phyloP scores from a whole-genome alignment of 352 stramenopile genomes.

The Globisporangium polare region DNA sequence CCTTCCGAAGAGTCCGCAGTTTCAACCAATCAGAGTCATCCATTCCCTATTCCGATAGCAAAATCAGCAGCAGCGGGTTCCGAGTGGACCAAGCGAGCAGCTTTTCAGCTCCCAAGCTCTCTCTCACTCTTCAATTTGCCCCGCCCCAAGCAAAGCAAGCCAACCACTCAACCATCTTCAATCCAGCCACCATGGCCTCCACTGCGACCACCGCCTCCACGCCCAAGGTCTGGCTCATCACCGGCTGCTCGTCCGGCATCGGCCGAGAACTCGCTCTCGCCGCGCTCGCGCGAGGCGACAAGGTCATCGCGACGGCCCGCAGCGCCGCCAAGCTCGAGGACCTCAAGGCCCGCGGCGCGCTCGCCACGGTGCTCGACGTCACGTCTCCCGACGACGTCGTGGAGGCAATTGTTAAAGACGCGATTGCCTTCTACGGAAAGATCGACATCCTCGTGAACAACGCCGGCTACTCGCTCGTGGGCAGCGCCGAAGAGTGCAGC shows the following conservation, averaged over 20 bases:
- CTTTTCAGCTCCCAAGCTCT: background rate
- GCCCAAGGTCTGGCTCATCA: constrained; percentile 15
- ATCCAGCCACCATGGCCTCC: background rate
- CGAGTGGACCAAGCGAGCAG: too few relatives aligned
- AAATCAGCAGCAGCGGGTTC: too few relatives aligned
- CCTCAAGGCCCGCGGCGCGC: constrained; percentile 22
- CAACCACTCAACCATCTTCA: background rate
- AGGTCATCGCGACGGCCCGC: constrained; percentile 34
- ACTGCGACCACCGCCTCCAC: background rate
- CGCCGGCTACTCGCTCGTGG: constrained; percentile 36
- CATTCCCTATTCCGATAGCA: too few relatives aligned
- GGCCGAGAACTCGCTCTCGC: constrained; percentile 20
- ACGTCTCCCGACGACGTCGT: constrained; percentile 23
- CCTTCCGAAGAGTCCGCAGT: background rate
- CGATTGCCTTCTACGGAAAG: constrained; percentile 22
- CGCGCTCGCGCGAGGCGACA: constrained; percentile 25
- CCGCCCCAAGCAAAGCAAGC: too few relatives aligned
- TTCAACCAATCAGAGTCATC: background rate
- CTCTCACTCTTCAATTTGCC: background rate
- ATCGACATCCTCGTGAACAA: constrained; percentile 61
- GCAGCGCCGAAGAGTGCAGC: constrained; percentile 37
- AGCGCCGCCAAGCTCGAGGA: constrained; percentile 22
- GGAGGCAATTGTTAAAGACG: constrained; percentile 12
- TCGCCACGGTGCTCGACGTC: constrained; percentile 28
- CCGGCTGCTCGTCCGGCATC: constrained; percentile 17